Conservation (phyloP, 306 rosid species). For the Trifolium repens region DNA sequence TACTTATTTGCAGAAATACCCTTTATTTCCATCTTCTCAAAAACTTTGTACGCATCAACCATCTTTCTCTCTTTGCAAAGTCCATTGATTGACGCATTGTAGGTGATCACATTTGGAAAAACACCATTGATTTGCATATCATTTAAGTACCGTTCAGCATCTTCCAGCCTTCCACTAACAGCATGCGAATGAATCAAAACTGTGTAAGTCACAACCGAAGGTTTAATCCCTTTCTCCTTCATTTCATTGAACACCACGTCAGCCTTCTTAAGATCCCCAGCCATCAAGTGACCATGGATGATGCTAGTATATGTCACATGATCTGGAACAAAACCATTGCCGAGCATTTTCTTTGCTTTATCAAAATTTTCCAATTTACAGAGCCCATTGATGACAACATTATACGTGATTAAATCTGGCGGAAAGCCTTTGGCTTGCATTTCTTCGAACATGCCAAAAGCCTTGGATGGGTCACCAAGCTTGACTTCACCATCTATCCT, state of each 20-base stretch:
- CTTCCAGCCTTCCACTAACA: conserved; percentile 55
- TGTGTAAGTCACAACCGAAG: conserved; percentile 83
- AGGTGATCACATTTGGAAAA: conserved; percentile 78
- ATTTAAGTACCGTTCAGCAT: conserved; percentile 62
- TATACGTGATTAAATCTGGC: conserved; percentile 71
- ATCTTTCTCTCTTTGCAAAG: conserved; percentile 63
- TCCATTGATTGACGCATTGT: conserved; percentile 81
- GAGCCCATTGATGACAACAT: conserved; percentile 67
- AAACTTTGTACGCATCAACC: conserved; percentile 59
- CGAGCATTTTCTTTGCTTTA: conserved; percentile 63
- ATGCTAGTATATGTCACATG: conserved; percentile 78
- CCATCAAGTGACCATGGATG: conserved; percentile 67
- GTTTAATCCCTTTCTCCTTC: conserved; percentile 64
- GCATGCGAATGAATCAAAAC: conserved; percentile 77
- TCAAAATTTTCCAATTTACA: conserved; percentile 60
- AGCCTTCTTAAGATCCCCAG: conserved; percentile 63
- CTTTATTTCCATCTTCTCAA: conserved; percentile 68
- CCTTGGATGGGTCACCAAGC: conserved; percentile 64
- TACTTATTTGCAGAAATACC: conserved; percentile 78
- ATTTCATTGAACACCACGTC: conserved; percentile 62
- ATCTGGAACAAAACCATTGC: conserved; percentile 64
- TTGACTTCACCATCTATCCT: conserved; percentile 68
- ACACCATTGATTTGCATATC: conserved; percentile 73
- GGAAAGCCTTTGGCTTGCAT: conserved; percentile 71
- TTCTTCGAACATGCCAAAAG: conserved; percentile 74